Evolutionary conservation across 2,329 filamentous ascomycete species (phyloP), one percentile per base, ranked within the genome.

Genomic region (Truncatella angustata): DNA sequence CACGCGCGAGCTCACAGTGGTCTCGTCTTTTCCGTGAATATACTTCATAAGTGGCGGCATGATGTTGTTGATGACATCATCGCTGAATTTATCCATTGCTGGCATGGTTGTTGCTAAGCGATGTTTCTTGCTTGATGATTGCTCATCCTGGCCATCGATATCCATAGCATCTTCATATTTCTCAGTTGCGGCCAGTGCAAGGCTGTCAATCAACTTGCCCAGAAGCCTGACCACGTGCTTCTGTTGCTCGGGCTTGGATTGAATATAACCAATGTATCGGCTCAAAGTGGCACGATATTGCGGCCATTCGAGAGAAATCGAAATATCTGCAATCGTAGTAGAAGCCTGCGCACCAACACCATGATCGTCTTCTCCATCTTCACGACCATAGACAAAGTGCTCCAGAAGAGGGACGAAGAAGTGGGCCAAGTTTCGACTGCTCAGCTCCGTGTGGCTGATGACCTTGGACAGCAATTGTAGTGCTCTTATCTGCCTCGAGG

Each of bases 351-450:
- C 91, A 46, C 91, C 86, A 49, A 97, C 77, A 46, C 91, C 93
- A 60, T 95, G 88, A 32, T 91, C 91, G 66, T 96, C 91, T 20
- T 68, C 76, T 7, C 79, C 77, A 44, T 91, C 88, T 4, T 82
- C 83, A 54, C 88, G 84, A 53, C 91, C 88, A 64, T 96, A 93
- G 21, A 97, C 87, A 64, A 97, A 97, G 66, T 97, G 92, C 65
- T 99, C 94, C 9, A 97, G 78, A 18, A 99, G 77, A 1, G 94
- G 95, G 36, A 99, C 82, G 65, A 97, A 90, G 63, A 97, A 88
- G 16, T 93, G 87, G 53, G 87, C 86, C 56, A 96, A 79, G 62
- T 96, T 96, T 49, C 84, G 84, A 62, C 90, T 88, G 55, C 81
- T 81, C 54, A 99, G 75, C 45, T 83, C 77, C 11, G 81, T 78